A percentile compares a stretch with the other conserved stretches of the same genome.
These are phyloP conservation scores for Omphalotus guepiniiformis DNA, from an alignment of 768 basidiomycete species.

Conservation along the genomic window DNA sequence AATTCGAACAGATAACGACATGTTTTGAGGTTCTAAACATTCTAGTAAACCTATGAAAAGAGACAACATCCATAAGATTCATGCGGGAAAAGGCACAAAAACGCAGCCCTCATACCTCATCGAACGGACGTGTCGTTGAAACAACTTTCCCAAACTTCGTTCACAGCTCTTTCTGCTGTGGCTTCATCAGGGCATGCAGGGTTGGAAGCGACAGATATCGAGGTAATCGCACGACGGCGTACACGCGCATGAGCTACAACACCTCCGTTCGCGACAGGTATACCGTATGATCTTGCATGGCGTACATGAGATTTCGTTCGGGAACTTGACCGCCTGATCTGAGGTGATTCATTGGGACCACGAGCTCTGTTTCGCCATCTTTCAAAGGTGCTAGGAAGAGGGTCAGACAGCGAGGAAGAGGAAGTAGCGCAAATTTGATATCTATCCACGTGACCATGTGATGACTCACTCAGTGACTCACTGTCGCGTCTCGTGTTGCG, in stretches of 20 bases:
- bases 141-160: conserved; percentile 96
- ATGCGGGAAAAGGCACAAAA: too few relatives aligned
- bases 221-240: conserved; percentile 78
- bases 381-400: conserved; percentile 34
- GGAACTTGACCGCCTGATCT: conserved; percentile 68
- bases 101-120: too few relatives aligned
- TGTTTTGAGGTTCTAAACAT: too few relatives aligned
- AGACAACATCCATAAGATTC: too few relatives aligned
- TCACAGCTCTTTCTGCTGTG: conserved; percentile 84
- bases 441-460: too few relatives aligned
- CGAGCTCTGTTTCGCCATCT: conserved; percentile 48
- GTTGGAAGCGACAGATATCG: conserved; percentile 75
- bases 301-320: conserved; percentile 66
- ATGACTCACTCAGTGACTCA: too few relatives aligned
- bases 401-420: not conserved
- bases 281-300: conserved; percentile 78
- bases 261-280: not conserved
- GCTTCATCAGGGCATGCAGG: conserved; percentile 65
- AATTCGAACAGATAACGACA: too few relatives aligned
- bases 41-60: too few relatives aligned
- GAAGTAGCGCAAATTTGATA: not conserved
- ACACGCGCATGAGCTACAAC: conserved; percentile 63
- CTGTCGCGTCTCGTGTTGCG: too few relatives aligned
- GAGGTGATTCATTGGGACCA: conserved; percentile 87
- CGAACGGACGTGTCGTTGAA: conserved; percentile 94